These are phyloP conservation scores for Aethionema arabicum DNA, from an alignment of 345 rosid species.

Conservation along the genomic window DNA sequence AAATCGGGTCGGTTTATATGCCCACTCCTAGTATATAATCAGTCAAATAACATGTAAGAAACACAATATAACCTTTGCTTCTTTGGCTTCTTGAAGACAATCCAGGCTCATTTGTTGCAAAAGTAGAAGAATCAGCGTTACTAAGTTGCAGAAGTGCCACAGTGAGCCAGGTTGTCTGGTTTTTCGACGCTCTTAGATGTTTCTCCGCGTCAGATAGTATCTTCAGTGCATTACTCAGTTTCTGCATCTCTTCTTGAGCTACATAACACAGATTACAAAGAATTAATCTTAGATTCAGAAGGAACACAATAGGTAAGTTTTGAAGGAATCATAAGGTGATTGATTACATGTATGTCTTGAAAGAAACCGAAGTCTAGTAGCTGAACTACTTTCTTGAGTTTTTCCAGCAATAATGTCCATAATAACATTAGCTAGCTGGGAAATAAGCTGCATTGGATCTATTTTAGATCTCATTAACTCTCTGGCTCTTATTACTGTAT, in stretches of 20 bases:
- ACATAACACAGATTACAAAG: conserved; percentile 14
- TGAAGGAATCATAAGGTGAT: neutral
- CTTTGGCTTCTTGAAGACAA: conserved; percentile 44
- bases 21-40: neutral
- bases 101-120: conserved; percentile 46
- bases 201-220: conserved; percentile 91
- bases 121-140: conserved; percentile 51
- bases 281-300: neutral
- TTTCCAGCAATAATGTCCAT: conserved; percentile 87
- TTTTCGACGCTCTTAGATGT: conserved; percentile 84
- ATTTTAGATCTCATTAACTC: conserved; percentile 92
- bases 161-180: conserved; percentile 95
- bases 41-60: neutral
- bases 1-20: too few relatives aligned
- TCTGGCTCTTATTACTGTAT: conserved; percentile 85
- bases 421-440: conserved; percentile 90
- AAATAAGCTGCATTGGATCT: conserved; percentile 91
- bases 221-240: conserved; percentile 73
- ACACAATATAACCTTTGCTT: conserved; percentile 42
- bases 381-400: conserved; percentile 59
- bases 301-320: neutral
- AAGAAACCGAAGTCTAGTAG: conserved; percentile 53
- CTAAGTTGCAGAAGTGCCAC: conserved; percentile 90
- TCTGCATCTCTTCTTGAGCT: conserved; percentile 84
- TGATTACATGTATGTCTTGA: conserved; percentile 63